Conservation (phyloP, 2,329 filamentous ascomycete species). For the Cladophialophora psammophila region DNA sequence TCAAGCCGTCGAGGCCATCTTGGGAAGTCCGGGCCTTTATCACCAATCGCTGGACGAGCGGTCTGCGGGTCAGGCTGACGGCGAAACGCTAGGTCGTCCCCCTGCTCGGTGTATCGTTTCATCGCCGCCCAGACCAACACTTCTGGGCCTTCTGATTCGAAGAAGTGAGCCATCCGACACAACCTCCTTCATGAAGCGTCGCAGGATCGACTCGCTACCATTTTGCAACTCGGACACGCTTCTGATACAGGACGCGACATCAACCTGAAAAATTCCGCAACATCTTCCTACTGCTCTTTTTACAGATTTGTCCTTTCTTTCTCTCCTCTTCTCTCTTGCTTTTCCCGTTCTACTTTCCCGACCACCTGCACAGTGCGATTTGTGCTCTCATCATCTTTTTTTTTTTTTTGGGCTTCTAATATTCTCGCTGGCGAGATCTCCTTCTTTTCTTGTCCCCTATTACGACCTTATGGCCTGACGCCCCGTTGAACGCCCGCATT, state of each 20-base stretch:
- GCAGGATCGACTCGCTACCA: conserved; percentile 18
- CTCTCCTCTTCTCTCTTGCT: conserved; percentile 12
- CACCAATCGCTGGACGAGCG: conserved; percentile 12
- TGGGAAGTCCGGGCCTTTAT: conserved; percentile 2
- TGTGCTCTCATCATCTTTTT: neutral
- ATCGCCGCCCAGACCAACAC: conserved; percentile 14
- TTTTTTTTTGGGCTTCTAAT: neutral
- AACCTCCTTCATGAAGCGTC: conserved; percentile 31
- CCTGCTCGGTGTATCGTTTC: conserved; percentile 25
- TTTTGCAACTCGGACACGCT: conserved; percentile 9
- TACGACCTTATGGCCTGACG: conserved; percentile 1
- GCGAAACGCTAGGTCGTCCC: conserved; percentile 19
- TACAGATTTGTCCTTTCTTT: neutral
- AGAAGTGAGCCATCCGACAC: conserved; percentile 10
- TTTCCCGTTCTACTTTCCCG: neutral
- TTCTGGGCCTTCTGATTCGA: conserved; percentile 29
- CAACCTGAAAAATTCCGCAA: conserved; percentile 14
- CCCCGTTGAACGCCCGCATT: neutral
- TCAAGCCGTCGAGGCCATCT: conserved; percentile 7
- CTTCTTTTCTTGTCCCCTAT: neutral
- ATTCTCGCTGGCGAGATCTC: conserved; percentile 10
- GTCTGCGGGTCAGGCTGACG: conserved; percentile 10
- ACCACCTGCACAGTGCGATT: neutral
- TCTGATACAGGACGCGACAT: conserved; percentile 7
- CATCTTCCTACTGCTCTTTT: conserved; percentile 6